Conservation (phyloP, 2,329 filamentous ascomycete genomes). For the Trichoderma oligosporum region DNA sequence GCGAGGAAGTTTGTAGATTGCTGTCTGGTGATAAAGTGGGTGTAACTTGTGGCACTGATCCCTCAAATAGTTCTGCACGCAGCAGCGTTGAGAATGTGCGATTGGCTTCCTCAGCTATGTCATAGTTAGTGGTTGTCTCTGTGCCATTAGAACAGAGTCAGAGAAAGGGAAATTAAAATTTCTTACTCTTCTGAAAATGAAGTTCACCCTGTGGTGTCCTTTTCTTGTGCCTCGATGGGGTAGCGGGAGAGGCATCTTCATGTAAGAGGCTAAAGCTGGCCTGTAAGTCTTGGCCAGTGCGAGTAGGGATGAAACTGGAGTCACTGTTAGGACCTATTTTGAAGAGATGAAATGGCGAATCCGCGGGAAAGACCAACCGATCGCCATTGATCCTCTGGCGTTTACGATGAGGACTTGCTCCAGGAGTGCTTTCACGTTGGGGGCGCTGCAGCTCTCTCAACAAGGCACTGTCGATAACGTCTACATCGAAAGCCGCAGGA, state of each 20-base stretch:
- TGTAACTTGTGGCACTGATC: constrained; percentile 77
- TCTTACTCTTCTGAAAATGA: constrained; percentile 86
- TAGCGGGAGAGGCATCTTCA: constrained; percentile 89
- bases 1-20: constrained; percentile 45
- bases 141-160: neutral
- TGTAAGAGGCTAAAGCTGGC: constrained; percentile 89
- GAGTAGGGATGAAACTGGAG: constrained; percentile 88
- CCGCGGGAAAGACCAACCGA: constrained; percentile 43
- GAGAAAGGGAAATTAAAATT: constrained; percentile 13
- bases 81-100: constrained; percentile 84
- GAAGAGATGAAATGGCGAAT: neutral
- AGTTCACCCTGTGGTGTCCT: constrained; percentile 84
- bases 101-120: constrained; percentile 82
- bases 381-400: constrained; percentile 59
- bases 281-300: constrained; percentile 87
- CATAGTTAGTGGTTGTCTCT: constrained; percentile 3
- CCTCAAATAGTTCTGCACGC: constrained; percentile 88
- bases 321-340: constrained; percentile 23
- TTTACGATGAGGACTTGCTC: constrained; percentile 55
- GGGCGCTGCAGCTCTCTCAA: constrained; percentile 50
- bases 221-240: constrained; percentile 79
- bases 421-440: constrained; percentile 50
- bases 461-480: constrained; percentile 49
- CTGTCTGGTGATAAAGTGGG: constrained; percentile 60
- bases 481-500: constrained; percentile 43